Evolutionary conservation across 192 early-diverging fungal genomes (phyloP).

Genomic region (Piromyces sp.): DNA sequence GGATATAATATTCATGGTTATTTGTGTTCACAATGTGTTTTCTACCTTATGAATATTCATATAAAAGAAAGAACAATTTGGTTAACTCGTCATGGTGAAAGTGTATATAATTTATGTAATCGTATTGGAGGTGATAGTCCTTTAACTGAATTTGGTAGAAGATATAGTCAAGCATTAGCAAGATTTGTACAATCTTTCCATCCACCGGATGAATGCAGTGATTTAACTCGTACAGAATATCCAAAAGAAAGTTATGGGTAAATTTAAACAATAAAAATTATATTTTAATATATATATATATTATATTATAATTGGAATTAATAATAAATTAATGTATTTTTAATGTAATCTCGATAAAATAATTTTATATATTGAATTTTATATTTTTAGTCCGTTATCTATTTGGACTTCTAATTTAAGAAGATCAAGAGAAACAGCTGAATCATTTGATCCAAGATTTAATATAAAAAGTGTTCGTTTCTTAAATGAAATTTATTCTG

Average conservation of each 20-base stretch:
- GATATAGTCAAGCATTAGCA: slow-evolving; percentile 56
- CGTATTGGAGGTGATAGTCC: slow-evolving; percentile 79
- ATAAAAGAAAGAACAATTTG: slow-evolving; percentile 57
- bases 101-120: slow-evolving; percentile 61
- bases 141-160: slow-evolving; percentile 50
- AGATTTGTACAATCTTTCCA: slow-evolving; percentile 40
- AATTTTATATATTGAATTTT: too few species aligned
- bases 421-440: slow-evolving; percentile 69
- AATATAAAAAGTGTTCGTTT: slow-evolving; percentile 40
- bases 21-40: slow-evolving; percentile 79
- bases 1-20: slow-evolving; percentile 89
- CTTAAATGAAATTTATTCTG: slow-evolving; percentile 89
- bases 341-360: too few species aligned
- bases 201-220: neutral
- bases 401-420: slow-evolving; percentile 82
- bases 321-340: too few species aligned
- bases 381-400: neutral
- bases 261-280: too few species aligned
- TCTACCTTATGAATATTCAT: slow-evolving; percentile 91
- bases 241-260: neutral
- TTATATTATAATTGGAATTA: too few species aligned
- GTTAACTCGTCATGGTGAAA: slow-evolving; percentile 86
- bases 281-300: too few species aligned
- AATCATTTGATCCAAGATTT: slow-evolving; percentile 49
- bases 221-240: neutral